Evolutionary conservation across 345 rosid genomes (phyloP), one percentile per base, ranked within the genome.

Genomic region (Acer saccharum): DNA sequence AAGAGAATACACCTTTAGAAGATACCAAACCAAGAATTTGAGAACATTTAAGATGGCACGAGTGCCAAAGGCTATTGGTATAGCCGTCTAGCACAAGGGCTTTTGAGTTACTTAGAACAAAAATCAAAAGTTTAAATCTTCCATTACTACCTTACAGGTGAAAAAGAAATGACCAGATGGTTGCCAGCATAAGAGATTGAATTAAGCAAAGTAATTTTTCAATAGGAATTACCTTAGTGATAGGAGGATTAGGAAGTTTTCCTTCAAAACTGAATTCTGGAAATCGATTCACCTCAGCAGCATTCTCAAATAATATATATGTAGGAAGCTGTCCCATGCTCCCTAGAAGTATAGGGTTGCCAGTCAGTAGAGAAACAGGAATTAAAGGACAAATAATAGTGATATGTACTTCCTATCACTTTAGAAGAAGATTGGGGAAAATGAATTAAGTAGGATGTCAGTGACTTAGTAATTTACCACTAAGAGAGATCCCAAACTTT

Each of bases 301-400:
- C 92, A 82, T 90, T 92, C 81, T 95, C 94, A 25, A 89, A 92
- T 75, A 95, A 81, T 74, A 95, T 89, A 82, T 90, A 95, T 43
- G 93, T 90, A 20, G 98, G 98, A 83, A 93, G 95, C 69, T 93
- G 97, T 70, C 87, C 84, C 90, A 87, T 84, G 69, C 91, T 90
- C 76, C 90, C 98, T 93, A 71, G 10, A 78, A 74, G 67, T 77
- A 70, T 17, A 79, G 73, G 67, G 78, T 76, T 68, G 48, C 48
- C 64, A 39, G 10, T 25, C 52, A 44, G 64, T 32, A 55, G 27
- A 60, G 64, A 27, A 69, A 18, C 13, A 16, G 14, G 43, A 73
- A 78, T 12, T 65, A n/a, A 77, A 65, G 1, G 43, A n/a, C 14
- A 52, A 58, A 18, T 16, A 54, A 43, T 16, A 27, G 1, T 17